Conservation (phyloP, 345 rosid genomes). For the Linum usitatissimum region DNA sequence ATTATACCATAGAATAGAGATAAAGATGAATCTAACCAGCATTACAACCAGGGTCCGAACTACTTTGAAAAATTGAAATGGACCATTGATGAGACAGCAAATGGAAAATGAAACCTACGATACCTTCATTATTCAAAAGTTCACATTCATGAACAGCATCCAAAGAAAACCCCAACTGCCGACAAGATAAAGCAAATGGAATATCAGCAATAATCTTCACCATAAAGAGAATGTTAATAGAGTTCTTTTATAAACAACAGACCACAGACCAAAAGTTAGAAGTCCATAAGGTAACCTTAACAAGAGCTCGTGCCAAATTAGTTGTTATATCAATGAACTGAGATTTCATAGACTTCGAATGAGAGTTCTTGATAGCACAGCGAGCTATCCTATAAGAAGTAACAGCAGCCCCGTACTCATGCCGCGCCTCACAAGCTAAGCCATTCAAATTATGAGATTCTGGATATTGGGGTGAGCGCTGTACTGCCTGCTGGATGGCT, state of each 20-base stretch:
- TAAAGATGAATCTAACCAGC: background rate
- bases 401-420: constrained; percentile 48
- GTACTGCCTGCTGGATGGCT: constrained; percentile 83
- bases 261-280: background rate
- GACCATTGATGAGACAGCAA: background rate
- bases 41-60: background rate
- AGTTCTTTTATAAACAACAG: background rate
- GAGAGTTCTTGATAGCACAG: constrained; percentile 34
- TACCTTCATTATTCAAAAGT: constrained; percentile 54
- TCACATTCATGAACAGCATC: constrained; percentile 70
- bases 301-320: constrained; percentile 77
- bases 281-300: constrained; percentile 38
- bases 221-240: background rate
- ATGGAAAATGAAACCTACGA: background rate
- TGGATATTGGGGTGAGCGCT: constrained; percentile 61
- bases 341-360: constrained; percentile 29
- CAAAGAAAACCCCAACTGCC: constrained; percentile 44
- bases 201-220: background rate
- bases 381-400: constrained; percentile 58
- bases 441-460: constrained; percentile 87
- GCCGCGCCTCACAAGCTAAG: constrained; percentile 69
- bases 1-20: background rate
- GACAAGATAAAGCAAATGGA: constrained; percentile 8
- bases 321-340: constrained; percentile 43
- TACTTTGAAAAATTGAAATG: constrained; percentile 1